Base-by-base conservation (phyloP, 2,329 filamentous ascomycete species). In the Lachnellula suecica region DNA sequence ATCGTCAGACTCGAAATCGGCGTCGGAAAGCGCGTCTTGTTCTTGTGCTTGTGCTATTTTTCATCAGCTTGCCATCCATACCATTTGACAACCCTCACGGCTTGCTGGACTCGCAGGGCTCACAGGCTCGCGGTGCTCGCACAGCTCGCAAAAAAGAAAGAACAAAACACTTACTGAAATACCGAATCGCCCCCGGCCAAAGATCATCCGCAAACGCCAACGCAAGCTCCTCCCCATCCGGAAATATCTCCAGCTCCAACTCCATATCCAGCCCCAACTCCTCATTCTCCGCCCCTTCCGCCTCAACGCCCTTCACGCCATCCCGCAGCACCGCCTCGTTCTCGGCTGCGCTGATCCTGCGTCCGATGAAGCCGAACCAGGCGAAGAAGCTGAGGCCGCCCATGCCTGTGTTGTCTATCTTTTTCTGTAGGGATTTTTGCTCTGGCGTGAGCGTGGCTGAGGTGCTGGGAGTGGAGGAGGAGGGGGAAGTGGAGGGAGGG, bases 181-280 rank as follows among this genome's bases (percentile, higher is more conserved):
- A 95, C 71, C 89, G 90, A 70, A 96, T 86, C 52, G 92, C 93
- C 58, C 85, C 84, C 44, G 90, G 89, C 86, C 88, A 97, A 47
- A 97, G 75, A 62, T 97, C 93, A 68, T 97, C 92, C 8, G 88
- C 84, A 61, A 97, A 78, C 54, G 84, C 79, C 57, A 91, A 79
- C 35, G 91, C 92, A 44, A 97, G 71, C 56, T 92, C 88, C 61
- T 95, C 91, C 20, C 89, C 93, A 40, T 84, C 84, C n/a, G 89
- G 87, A 77, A 94, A 96, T 62, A 96, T 87, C 72, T 97, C 93
- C 44, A 87, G 79, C 49, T 85, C 83, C 0, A 85, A 81, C 0
- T 85, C 82, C 0, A 88, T 78, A 0, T 85, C 80, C 0, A 85
- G 81, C 0, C 76, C 73, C 63, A 75, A 76, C 73, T 85, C 81